A percentile compares a stretch with the other conserved stretches of the same genome.
phyloP scores from a whole-genome alignment of 139 green algal species.

The Tetradesmus obliquus region DNA sequence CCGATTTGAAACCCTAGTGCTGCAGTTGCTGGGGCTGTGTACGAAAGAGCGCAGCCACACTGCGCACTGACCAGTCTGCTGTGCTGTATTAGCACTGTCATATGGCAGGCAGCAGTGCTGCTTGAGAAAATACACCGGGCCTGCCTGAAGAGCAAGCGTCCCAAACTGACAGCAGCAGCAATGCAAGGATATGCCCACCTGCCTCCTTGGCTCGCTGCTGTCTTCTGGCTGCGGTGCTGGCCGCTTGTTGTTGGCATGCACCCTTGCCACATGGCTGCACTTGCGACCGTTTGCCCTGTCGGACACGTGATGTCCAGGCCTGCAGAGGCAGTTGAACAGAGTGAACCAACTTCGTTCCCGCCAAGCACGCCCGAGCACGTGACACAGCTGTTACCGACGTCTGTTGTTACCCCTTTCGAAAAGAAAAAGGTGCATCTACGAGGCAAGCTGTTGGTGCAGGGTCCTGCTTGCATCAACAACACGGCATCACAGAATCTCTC shows the following conservation, averaged over 20 bases:
- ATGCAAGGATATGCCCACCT: not conserved
- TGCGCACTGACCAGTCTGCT: no score
- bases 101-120: not conserved
- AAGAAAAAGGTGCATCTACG: not conserved
- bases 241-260: constrained; percentile 1
- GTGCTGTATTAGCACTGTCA: not conserved
- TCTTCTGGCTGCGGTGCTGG: not conserved
- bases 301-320: not conserved
- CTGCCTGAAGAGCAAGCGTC: not conserved
- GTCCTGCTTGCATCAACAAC: not conserved
- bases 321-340: not conserved
- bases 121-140: not conserved
- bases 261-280: not conserved
- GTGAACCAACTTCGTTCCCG: not conserved
- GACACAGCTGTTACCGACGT: not conserved
- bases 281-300: not conserved
- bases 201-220: not conserved
- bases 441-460: not conserved
- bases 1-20: no score
- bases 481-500: not conserved
- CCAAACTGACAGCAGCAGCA: not conserved
- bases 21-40: no score
- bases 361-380: not conserved
- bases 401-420: no score
- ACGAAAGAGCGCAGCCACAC: no score